Conservation (phyloP, 495 filamentous ascomycete species). For the Penicillium canescens region DNA sequence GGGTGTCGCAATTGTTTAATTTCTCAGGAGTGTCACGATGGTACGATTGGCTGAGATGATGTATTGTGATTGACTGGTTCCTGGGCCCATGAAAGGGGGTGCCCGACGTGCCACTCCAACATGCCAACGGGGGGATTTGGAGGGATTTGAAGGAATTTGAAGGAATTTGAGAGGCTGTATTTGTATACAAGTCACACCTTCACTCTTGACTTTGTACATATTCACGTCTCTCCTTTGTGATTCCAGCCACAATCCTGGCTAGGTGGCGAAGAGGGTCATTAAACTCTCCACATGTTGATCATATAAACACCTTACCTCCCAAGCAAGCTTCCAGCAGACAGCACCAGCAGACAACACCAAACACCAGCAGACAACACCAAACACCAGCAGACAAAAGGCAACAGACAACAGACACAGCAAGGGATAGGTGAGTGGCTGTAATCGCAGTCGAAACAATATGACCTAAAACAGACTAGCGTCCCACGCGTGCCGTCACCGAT, state of each 20-base stretch:
- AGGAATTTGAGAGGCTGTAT: no score
- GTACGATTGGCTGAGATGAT: not conserved
- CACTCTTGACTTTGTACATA: no score
- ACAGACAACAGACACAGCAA: conserved; percentile 7
- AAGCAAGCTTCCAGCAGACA: no score
- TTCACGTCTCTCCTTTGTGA: no score
- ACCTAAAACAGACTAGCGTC: conserved; percentile 32
- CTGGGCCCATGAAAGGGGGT: conserved; percentile 12
- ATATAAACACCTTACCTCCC: no score
- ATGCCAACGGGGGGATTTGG: conserved; percentile 4
- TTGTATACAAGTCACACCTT: no score
- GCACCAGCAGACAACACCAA: not conserved
- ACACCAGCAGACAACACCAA: not conserved
- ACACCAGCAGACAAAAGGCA: not conserved
- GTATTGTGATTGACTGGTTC: conserved; percentile 10
- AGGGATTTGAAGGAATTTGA: no score
- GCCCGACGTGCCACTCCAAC: conserved; percentile 6
- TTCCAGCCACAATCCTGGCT: no score
- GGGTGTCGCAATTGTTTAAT: not conserved
- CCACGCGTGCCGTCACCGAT: conserved; percentile 32
- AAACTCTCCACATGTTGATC: not conserved
- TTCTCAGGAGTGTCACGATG: not conserved
- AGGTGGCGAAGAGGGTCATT: no score
- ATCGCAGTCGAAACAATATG: conserved; percentile 26
- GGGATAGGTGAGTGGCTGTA: conserved; percentile 18